Percentiles rank a stretch among this genome's conserved stretches.
Conservation (phyloP, 208 protist species). For the Crithidia bombi region DNA sequence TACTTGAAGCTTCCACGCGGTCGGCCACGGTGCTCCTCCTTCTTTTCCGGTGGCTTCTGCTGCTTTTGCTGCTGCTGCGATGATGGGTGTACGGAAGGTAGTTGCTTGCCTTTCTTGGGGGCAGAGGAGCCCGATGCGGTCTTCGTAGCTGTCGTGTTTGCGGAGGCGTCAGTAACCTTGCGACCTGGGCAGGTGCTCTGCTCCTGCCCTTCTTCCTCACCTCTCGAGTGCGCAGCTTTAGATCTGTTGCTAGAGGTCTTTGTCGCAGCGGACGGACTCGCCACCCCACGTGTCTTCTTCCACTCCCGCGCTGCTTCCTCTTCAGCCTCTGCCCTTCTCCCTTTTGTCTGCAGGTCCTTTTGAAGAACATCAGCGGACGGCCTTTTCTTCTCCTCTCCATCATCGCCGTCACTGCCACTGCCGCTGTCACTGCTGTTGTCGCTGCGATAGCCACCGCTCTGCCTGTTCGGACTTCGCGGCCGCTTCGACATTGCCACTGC, state of each 20-base stretch:
- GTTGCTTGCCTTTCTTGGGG: neutral
- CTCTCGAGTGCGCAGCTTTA: neutral
- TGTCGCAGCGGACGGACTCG: neutral
- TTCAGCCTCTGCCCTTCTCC: neutral
- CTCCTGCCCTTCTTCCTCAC: neutral
- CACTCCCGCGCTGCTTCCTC: neutral
- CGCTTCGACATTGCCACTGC: neutral
- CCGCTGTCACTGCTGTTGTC: neutral
- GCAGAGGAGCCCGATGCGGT: neutral
- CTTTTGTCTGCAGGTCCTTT: neutral
- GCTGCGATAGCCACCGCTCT: constrained; percentile 19
- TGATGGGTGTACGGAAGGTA: no score
- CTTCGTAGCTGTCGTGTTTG: neutral
- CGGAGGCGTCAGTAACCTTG: neutral
- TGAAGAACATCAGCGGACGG: neutral
- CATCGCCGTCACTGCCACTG: constrained; percentile 9
- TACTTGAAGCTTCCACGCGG: constrained; percentile 30
- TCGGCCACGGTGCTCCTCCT: constrained; percentile 32
- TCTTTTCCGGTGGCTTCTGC: constrained; percentile 11
- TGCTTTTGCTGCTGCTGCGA: neutral
- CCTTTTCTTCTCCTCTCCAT: neutral
- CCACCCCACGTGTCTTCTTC: constrained; percentile 5
- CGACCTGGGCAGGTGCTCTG: neutral
- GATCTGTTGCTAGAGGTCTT: neutral
- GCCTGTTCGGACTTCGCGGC: constrained; percentile 16